phyloP scores from a whole-genome alignment of 495 filamentous ascomycete genomes.

The Hypoxylon lienhwacheense region DNA sequence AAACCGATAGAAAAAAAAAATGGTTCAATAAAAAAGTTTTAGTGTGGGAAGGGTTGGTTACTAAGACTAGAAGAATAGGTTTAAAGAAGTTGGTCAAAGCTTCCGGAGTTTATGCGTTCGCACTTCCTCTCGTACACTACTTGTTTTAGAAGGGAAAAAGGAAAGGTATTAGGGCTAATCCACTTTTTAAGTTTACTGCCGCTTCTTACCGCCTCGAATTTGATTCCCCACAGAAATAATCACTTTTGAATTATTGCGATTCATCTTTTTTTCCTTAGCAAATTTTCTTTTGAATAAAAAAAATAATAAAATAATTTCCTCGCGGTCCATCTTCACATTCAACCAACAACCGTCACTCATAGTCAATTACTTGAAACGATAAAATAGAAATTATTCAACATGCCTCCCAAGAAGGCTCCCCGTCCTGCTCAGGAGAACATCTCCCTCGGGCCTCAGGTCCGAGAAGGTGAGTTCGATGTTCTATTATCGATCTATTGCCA shows the following conservation, averaged over 20 bases:
- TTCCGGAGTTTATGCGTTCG: background rate
- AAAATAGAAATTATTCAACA: slow-evolving; percentile 49
- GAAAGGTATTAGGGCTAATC: slow-evolving; percentile 29
- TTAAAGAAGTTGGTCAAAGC: slow-evolving; percentile 7
- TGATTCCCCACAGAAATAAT: slow-evolving; percentile 14
- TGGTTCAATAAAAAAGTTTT: slow-evolving; percentile 18
- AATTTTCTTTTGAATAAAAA: slow-evolving; percentile 1
- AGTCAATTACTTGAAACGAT: slow-evolving; percentile 18
- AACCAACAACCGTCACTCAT: slow-evolving; percentile 21
- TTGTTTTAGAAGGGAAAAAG: slow-evolving; percentile 31
- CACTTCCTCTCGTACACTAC: too few relatives aligned
- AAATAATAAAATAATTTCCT: too few relatives aligned
- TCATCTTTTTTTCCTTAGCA: background rate
- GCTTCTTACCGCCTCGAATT: slow-evolving; percentile 21
- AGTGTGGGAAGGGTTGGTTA: slow-evolving; percentile 10
- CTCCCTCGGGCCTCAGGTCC: slow-evolving; percentile 91
- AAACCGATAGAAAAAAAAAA: slow-evolving; percentile 10
- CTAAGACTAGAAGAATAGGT: slow-evolving; percentile 4
- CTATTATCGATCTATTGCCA: too few relatives aligned
- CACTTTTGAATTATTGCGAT: slow-evolving; percentile 19
- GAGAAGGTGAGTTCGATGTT: slow-evolving; percentile 67
- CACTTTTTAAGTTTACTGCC: slow-evolving; percentile 33
- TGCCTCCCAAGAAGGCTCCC: slow-evolving; percentile 83
- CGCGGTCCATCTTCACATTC: slow-evolving; percentile 26
- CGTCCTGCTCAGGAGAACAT: slow-evolving; percentile 89